A percentile compares a stretch with the other conserved stretches of the same genome.
These are phyloP conservation scores for Amaranthus palmeri DNA, from an alignment of 148 eudicot species.

Conservation along the genomic window DNA sequence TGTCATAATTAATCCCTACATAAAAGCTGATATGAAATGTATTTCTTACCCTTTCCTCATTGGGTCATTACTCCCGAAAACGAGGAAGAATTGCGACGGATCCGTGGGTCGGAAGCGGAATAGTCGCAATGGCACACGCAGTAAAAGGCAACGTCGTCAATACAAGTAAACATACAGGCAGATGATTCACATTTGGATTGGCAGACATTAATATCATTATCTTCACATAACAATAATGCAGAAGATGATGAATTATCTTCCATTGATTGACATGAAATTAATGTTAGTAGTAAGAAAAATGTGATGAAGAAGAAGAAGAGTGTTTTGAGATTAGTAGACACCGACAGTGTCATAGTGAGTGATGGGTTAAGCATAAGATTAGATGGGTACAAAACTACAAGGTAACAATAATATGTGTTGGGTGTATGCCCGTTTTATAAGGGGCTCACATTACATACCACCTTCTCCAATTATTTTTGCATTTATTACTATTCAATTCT, in stretches of 20 bases:
- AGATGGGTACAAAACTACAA: not conserved
- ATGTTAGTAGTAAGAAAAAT: not conserved
- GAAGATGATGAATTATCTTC: not conserved
- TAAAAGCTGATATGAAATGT: too few relatives aligned
- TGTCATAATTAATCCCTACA: too few relatives aligned
- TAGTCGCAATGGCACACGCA: slow-evolving; percentile 30
- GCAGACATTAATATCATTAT: slow-evolving; percentile 9
- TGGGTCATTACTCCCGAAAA: not conserved
- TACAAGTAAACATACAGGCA: slow-evolving; percentile 22
- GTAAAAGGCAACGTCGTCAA: slow-evolving; percentile 30
- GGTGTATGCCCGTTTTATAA: not conserved
- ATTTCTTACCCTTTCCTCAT: too few relatives aligned
- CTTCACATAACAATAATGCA: slow-evolving; percentile 22
- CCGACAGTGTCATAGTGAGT: slow-evolving; percentile 21
- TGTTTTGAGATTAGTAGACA: not conserved
- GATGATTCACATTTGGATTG: slow-evolving; percentile 13
- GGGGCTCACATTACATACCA: too few relatives aligned
- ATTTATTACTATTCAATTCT: too few relatives aligned
- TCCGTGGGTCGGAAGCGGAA: too few relatives aligned
- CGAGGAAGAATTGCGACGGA: not conserved
- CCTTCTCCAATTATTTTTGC: too few relatives aligned
- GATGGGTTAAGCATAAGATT: not conserved
- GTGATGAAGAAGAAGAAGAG: not conserved
- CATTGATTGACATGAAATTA: too few relatives aligned
- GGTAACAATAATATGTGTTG: not conserved